Base-by-base conservation (phyloP, 2,329 filamentous ascomycete genomes). In the Pezicula rhizophila region DNA sequence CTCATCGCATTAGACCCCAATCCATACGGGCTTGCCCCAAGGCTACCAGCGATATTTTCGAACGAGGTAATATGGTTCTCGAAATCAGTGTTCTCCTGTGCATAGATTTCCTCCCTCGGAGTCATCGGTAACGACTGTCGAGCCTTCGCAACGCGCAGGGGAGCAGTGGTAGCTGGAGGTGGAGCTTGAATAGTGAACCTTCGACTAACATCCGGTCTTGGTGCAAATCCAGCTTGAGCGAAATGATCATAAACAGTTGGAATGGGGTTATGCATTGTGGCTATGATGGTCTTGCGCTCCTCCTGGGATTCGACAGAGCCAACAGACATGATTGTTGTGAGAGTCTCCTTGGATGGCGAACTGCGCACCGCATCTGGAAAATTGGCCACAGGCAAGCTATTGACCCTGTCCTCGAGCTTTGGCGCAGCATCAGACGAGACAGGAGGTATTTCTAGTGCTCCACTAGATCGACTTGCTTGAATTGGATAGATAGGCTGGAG, bases 321-420 rank as follows among this genome's bases (percentile, higher is more conserved):
- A 31, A 63, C 57, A 3, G 57, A 60, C 15, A 60, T 58, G 5
- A 61, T 61, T 3, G 59, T 64, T 1, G 50, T 54, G 14, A 63
- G 46, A 8, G 61, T 64, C 38, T 64, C 62, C 34, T 60, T 63
- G 34, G 53, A 52, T 7, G 34, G 45, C 40, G 44, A 46, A 33
- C 46, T 53, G 42, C 52, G 48, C 26, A 59, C 15, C 15, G 56
- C 61, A 31, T 62, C 61, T 10, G 58, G 52, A 25, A 60, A 56
- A 8, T 34, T 41, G 15, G 48, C 43, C 2, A 55, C 50, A n/a
- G 59, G 58, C 42, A 59, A 58, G 3, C 34, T 43, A 41, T 56
- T 48, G 1, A 59, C 56, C 7, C 57, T 47, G 15, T 59, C 46
- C 25, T 54, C 53, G 1, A 60, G 49, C n/a, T 55, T 48, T 20